Evolutionary conservation across 116 monocot genomes (phyloP).

Genomic region (Trichopus zeylanicus): DNA sequence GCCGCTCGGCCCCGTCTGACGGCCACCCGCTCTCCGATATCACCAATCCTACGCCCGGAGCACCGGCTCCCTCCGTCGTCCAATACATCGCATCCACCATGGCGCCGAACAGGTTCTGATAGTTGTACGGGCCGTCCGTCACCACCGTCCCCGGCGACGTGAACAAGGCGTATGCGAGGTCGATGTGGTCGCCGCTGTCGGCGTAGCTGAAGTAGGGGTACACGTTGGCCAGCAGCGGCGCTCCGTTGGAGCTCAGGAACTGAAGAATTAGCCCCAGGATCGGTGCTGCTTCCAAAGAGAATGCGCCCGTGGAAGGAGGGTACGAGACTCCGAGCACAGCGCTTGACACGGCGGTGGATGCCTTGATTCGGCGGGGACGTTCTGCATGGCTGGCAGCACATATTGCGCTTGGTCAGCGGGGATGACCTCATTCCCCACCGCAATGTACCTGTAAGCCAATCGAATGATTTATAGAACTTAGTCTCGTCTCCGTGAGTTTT

Average conservation of each 20-base stretch:
- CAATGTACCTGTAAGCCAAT: conserved; percentile 50
- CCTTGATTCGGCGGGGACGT: conserved; percentile 44
- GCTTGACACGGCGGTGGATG: conserved; percentile 51
- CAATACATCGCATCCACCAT: conserved; percentile 48
- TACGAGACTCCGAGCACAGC: conserved; percentile 43
- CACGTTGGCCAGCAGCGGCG: conserved; percentile 58
- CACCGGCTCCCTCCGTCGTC: conserved; percentile 38
- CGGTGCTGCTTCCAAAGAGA: conserved; percentile 21
- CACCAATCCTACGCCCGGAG: conserved; percentile 16
- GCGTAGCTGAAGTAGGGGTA: conserved; percentile 77
- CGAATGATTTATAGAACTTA: conserved; percentile 36
- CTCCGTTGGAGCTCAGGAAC: conserved; percentile 21
- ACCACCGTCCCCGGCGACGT: conserved; percentile 22
- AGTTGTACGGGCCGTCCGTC: conserved; percentile 29
- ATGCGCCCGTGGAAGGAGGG: conserved; percentile 62
- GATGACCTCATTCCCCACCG: conserved; percentile 73
- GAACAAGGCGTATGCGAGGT: conserved; percentile 44
- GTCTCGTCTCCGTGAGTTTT: no score
- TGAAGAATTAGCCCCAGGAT: conserved; percentile 25
- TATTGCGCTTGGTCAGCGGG: conserved; percentile 30
- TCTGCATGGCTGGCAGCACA: conserved; percentile 67
- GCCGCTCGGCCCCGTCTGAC: conserved; percentile 33
- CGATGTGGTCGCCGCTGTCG: conserved; percentile 6
- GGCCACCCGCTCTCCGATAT: conserved; percentile 79
- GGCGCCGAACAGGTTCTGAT: conserved; percentile 62